Evolutionary conservation across 352 stramenopile genomes (phyloP), one percentile per base, ranked within the genome.

Genomic region (Globisporangium acanthophoron): DNA sequence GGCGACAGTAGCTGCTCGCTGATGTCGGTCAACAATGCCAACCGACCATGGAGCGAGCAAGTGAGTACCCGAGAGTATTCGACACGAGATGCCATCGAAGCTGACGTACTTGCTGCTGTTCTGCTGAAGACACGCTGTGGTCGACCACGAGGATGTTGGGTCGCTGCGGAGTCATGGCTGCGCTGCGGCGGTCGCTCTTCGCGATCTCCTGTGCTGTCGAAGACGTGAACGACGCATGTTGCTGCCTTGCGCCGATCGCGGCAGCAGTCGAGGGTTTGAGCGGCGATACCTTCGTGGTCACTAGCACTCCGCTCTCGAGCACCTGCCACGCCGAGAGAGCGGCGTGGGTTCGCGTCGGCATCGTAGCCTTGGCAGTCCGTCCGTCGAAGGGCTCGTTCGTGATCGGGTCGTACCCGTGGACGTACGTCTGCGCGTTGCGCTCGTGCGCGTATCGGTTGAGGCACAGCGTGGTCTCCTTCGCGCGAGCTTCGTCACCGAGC

Each of bases 361-460:
- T 61, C 15, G 64, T 75, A 1, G 60, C 41, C 51, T 89, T 88
- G 13, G 73, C 66, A 21, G 81, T 54, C 59, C 73, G 66, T 1
- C 81, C 81, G 1, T 66, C 61, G 24, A 80, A 89, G 3, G 68
- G 50, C 35, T 88, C 64, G 57, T 91, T 88, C 0, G 81, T 81
- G 40, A 91, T 65, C 20, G 80, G 76, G 29, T 91, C 75, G 41
- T 78, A 89, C 47, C 78, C 77, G 50, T 91, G 81, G 18, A 74
- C 63, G 20, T 81, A 81, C 4, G 64, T 67, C 54, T 88, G 54
- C 21, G 62, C 59, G 47, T 89, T 77, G 9, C 81, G 78, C 55
- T 81, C 74, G 45, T 88, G 76, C 0, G 78, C 71, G 41, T 66
- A 87, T 0, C 81, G 78, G 60, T 91, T 88, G 5, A 91, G 59